A percentile compares a stretch with the other conserved stretches of the same genome.
Evolutionary conservation across 2,329 filamentous ascomycete genomes (phyloP).

Genomic region (Dothideomycetes sp.): DNA sequence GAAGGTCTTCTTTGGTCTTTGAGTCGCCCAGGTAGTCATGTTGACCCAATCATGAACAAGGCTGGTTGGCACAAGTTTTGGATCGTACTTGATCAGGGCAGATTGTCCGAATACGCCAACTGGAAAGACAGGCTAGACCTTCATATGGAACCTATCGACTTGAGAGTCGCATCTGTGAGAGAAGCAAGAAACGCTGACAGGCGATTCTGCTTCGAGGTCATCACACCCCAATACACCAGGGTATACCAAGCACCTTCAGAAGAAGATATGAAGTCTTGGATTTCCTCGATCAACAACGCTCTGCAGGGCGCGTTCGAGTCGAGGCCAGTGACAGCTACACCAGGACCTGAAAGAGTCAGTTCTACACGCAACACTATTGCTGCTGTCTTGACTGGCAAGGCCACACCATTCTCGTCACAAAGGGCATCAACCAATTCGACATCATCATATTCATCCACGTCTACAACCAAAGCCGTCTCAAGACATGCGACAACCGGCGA

Average conservation of each 20-base stretch:
- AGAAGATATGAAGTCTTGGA: slow-evolving; percentile 97
- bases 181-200: slow-evolving; percentile 92
- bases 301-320: slow-evolving; percentile 92
- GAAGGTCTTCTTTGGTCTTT: slow-evolving; percentile 93
- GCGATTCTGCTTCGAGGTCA: slow-evolving; percentile 96
- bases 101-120: slow-evolving; percentile 95
- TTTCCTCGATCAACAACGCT: slow-evolving; percentile 91
- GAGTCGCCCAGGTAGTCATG: slow-evolving; percentile 85
- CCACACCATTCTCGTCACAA: slow-evolving; percentile 58
- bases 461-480: slow-evolving; percentile 51
- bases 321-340: slow-evolving; percentile 37
- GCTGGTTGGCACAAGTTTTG: slow-evolving; percentile 99
- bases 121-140: slow-evolving; percentile 97
- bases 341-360: slow-evolving; percentile 39
- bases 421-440: slow-evolving; percentile 29
- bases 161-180: slow-evolving; percentile 91
- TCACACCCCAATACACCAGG: slow-evolving; percentile 89
- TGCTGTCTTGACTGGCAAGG: slow-evolving; percentile 87
- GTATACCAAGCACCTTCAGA: slow-evolving; percentile 97
- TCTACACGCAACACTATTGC: slow-evolving; percentile 77
- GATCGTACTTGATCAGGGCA: slow-evolving; percentile 95
- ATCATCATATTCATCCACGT: slow-evolving; percentile 1
- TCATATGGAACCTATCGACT: slow-evolving; percentile 95
- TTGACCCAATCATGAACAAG: slow-evolving; percentile 88
- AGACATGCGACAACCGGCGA: slow-evolving; percentile 88